Conservation (phyloP, 768 basidiomycete species). For the Goffeauzyma gilvescens region DNA sequence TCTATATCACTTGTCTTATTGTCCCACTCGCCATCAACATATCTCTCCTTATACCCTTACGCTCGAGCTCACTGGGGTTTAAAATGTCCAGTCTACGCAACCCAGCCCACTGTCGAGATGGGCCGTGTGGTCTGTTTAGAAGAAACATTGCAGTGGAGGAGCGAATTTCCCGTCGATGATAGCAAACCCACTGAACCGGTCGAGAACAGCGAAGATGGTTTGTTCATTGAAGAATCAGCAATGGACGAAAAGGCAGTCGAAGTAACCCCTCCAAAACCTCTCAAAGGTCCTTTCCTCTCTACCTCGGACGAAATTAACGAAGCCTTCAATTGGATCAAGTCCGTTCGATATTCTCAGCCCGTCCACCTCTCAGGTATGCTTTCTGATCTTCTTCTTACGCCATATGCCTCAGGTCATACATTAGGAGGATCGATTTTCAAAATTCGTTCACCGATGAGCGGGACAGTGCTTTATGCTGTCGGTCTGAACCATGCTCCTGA, state of each 20-base stretch:
- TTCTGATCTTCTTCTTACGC: constrained; percentile 41
- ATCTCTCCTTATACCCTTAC: constrained; percentile 81
- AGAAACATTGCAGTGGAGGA: constrained; percentile 55
- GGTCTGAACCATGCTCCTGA: constrained; percentile 92
- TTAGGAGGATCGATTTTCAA: constrained; percentile 97
- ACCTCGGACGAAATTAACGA: constrained; percentile 71
- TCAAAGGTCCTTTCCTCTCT: constrained; percentile 43
- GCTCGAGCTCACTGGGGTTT: constrained; percentile 74
- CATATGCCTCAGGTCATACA: constrained; percentile 85
- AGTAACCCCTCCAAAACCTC: constrained; percentile 9
- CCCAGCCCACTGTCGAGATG: constrained; percentile 88
- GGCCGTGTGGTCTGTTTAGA: constrained; percentile 76
- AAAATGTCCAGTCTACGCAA: constrained; percentile 77
- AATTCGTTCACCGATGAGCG: constrained; percentile 88
- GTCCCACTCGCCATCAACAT: constrained; percentile 77
- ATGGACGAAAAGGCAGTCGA: constrained; percentile 2
- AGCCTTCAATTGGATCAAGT: constrained; percentile 78
- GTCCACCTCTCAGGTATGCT: constrained; percentile 74
- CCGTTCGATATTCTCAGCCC: constrained; percentile 84
- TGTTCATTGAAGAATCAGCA: constrained; percentile 18
- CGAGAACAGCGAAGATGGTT: constrained; percentile 9
- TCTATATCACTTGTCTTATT: constrained; percentile 75
- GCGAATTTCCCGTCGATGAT: constrained; percentile 24
- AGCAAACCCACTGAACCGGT: not conserved
- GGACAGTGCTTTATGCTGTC: constrained; percentile 86